phyloP scores from a whole-genome alignment of 345 rosid genomes.

The Sisymbrium altissimum region DNA sequence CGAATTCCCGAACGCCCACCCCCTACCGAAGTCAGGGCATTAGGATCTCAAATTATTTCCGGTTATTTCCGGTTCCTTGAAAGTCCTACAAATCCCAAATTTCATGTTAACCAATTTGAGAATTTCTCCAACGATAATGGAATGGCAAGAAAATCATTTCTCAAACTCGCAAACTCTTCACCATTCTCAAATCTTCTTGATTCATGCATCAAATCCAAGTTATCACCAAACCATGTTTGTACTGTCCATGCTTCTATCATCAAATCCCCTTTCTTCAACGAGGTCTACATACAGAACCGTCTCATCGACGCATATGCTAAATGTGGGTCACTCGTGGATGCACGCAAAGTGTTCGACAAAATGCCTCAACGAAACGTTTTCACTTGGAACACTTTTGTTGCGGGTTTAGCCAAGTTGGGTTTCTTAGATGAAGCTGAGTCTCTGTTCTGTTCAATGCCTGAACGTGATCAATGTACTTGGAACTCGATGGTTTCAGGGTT shows the following conservation, averaged over 20 bases:
- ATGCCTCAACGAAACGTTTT: conserved; percentile 60
- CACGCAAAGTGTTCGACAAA: conserved; percentile 62
- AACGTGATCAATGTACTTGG: conserved; percentile 82
- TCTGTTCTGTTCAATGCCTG: conserved; percentile 49
- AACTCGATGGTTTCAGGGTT: conserved; percentile 73
- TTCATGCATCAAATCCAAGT: conserved; percentile 46
- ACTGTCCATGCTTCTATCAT: conserved; percentile 58
- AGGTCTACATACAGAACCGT: conserved; percentile 63
- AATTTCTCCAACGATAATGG: conserved; percentile 33
- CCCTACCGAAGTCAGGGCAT: too few species aligned
- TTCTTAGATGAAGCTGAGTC: conserved; percentile 54
- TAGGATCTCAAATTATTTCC: too few species aligned
- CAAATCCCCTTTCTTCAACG: conserved; percentile 45
- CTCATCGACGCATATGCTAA: conserved; percentile 62
- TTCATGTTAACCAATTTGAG: too few species aligned
- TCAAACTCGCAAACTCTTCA: conserved; percentile 47
- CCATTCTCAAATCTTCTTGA: conserved; percentile 67
- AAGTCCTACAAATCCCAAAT: too few species aligned
- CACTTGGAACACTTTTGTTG: conserved; percentile 64
- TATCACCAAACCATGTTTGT: conserved; percentile 35
- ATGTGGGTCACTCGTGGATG: conserved; percentile 51
- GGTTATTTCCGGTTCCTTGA: too few species aligned
- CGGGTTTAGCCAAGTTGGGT: conserved; percentile 49
- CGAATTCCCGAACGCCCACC: too few species aligned
- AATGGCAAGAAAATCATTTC: conserved; percentile 56